Percentiles rank a stretch among this genome's conserved stretches.
Conservation (phyloP, 306 rosid genomes). For the Prunus fruticosa region DNA sequence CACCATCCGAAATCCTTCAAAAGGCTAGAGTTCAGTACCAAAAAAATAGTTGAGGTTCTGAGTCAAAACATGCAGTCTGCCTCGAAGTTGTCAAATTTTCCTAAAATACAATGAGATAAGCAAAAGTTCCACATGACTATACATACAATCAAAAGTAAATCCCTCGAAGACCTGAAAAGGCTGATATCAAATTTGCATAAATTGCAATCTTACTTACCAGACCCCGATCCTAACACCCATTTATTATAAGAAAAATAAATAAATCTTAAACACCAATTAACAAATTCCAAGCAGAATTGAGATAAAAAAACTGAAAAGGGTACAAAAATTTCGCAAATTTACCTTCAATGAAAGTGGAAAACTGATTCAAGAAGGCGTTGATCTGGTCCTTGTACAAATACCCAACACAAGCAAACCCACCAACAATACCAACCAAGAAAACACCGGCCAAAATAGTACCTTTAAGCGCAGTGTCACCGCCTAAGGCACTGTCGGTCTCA, state of each 20-base stretch:
- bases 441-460: slow-evolving; percentile 84
- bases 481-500: slow-evolving; percentile 11
- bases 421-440: slow-evolving; percentile 64
- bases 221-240: background rate
- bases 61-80: background rate
- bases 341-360: slow-evolving; percentile 80
- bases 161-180: background rate
- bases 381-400: slow-evolving; percentile 73
- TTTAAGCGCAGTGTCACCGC: slow-evolving; percentile 48
- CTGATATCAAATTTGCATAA: background rate
- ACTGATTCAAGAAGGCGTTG: slow-evolving; percentile 60
- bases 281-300: background rate
- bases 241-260: background rate
- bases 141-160: background rate
- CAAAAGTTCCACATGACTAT: background rate
- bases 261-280: background rate
- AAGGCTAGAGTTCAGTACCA: background rate
- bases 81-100: background rate
- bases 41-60: background rate
- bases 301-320: background rate
- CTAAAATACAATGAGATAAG: background rate
- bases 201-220: background rate
- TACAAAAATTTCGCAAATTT: background rate
- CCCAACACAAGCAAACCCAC: slow-evolving; percentile 80
- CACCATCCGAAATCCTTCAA: background rate